phyloP scores from a whole-genome alignment of 768 basidiomycete genomes.

The Mrakia hoshinonis region DNA sequence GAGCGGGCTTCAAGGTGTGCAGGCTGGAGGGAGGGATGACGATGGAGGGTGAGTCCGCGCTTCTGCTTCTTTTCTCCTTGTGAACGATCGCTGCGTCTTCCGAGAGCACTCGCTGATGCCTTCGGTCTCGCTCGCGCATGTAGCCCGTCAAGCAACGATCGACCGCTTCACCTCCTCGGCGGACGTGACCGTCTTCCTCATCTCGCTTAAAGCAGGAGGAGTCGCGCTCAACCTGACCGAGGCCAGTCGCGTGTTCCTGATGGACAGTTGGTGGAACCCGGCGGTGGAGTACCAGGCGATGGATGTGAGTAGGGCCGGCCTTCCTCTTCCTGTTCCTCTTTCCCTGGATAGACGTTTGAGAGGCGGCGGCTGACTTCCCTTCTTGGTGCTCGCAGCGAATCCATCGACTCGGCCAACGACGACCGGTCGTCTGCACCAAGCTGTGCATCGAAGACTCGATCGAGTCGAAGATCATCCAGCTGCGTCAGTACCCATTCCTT shows the following conservation, averaged over 20 bases:
- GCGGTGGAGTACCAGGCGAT: constrained; percentile 51
- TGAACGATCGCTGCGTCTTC: constrained; percentile 49
- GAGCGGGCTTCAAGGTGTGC: constrained; percentile 75
- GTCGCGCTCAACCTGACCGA: constrained; percentile 27
- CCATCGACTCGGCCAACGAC: constrained; percentile 86
- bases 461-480: constrained; percentile 86
- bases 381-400: constrained; percentile 61
- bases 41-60: constrained; percentile 89
- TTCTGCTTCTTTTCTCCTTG: constrained; percentile 68
- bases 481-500: constrained; percentile 36
- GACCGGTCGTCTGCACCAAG: constrained; percentile 88
- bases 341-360: too few species aligned
- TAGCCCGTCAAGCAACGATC: constrained; percentile 19
- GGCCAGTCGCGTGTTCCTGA: constrained; percentile 25
- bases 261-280: constrained; percentile 64
- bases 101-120: background rate
- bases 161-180: constrained; percentile 64
- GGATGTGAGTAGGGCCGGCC: constrained; percentile 12
- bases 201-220: constrained; percentile 50
- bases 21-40: constrained; percentile 94
- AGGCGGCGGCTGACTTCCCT: background rate
- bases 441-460: constrained; percentile 93
- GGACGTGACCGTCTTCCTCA: constrained; percentile 92
- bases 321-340: background rate
- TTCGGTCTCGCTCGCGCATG: too few species aligned